These are phyloP conservation scores for Phytophthora fragariae DNA, from an alignment of 352 stramenopile genomes.

Conservation along the genomic window DNA sequence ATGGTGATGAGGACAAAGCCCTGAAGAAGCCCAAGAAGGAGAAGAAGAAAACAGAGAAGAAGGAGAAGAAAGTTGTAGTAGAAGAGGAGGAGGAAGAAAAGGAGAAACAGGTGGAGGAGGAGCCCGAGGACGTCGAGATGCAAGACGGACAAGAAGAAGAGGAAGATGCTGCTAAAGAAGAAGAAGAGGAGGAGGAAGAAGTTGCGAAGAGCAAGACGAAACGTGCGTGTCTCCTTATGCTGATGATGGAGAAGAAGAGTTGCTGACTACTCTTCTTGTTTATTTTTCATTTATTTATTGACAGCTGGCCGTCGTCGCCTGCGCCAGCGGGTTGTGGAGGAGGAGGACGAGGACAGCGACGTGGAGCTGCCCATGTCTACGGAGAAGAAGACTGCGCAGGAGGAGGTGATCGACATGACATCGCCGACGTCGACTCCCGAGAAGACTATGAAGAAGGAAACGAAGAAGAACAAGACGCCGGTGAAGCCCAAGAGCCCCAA, in stretches of 20 bases:
- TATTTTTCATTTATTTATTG: slow-evolving; percentile 11
- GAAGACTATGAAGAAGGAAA: slow-evolving; percentile 39
- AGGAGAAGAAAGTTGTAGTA: slow-evolving; percentile 4
- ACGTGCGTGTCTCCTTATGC: slow-evolving; percentile 37
- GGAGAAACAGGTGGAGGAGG: slow-evolving; percentile 29
- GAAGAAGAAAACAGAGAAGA: slow-evolving; percentile 6
- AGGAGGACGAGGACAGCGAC: slow-evolving; percentile 63
- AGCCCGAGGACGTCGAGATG: slow-evolving; percentile 37
- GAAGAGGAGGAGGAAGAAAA: slow-evolving; percentile 21
- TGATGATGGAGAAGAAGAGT: background rate
- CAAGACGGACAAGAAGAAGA: slow-evolving; percentile 40
- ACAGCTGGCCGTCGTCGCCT: slow-evolving; percentile 65
- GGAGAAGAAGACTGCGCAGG: slow-evolving; percentile 30
- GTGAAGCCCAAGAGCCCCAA: slow-evolving; percentile 19
- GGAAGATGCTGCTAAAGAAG: slow-evolving; percentile 9
- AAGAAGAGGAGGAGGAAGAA: slow-evolving; percentile 37
- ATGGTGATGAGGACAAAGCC: slow-evolving; percentile 10
- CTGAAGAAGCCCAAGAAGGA: slow-evolving; percentile 38
- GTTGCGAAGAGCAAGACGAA: slow-evolving; percentile 42
- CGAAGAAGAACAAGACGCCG: slow-evolving; percentile 8
- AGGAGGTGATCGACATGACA: slow-evolving; percentile 50
- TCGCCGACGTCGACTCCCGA: slow-evolving; percentile 22
- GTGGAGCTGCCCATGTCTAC: slow-evolving; percentile 38
- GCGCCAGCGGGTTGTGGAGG: slow-evolving; percentile 65
- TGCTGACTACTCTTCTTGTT: background rate